Percentiles rank a stretch among this genome's conserved stretches.
phyloP scores from a whole-genome alignment of 768 basidiomycete genomes.

The Tricholoma sp. region DNA sequence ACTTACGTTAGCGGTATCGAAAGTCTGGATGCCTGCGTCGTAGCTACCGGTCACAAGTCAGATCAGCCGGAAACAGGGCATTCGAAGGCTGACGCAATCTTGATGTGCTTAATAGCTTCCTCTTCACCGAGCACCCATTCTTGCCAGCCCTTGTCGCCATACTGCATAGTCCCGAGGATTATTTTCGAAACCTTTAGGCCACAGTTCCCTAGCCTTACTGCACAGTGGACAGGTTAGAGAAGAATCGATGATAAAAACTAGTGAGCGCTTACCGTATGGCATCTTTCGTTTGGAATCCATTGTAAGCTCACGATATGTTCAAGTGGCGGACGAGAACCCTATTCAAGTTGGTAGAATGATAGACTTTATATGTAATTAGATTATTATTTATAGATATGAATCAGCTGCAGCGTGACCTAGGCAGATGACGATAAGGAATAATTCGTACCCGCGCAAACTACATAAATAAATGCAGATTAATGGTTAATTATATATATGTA shows the following conservation, averaged over 20 bases:
- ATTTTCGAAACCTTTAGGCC: constrained; percentile 62
- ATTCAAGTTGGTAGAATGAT: too few relatives aligned
- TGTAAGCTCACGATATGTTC: too few relatives aligned
- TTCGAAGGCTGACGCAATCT: constrained; percentile 30
- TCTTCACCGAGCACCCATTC: constrained; percentile 42
- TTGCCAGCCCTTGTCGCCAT: constrained; percentile 50
- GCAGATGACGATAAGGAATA: too few relatives aligned
- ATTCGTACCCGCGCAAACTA: too few relatives aligned
- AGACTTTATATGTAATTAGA: too few relatives aligned
- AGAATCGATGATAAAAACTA: neutral
- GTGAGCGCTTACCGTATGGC: constrained; percentile 19
- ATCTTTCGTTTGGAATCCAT: constrained; percentile 10
- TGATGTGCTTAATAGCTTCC: constrained; percentile 49
- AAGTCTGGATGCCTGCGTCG: constrained; percentile 60
- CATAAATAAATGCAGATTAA: too few relatives aligned
- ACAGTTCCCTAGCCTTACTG: constrained; percentile 45
- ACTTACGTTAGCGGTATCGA: constrained; percentile 50
- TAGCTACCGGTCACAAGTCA: constrained; percentile 28
- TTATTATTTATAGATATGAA: too few relatives aligned
- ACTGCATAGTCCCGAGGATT: constrained; percentile 63
- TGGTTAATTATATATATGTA: too few relatives aligned
- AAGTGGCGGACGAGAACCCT: too few relatives aligned
- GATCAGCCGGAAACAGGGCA: neutral
- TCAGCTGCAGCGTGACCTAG: too few relatives aligned
- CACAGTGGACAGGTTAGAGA: neutral